A percentile compares a stretch with the other conserved stretches of the same genome.
These are phyloP conservation scores for Cyberlindnera mycetangii DNA, from an alignment of 805 yeast species.

Conservation along the genomic window DNA sequence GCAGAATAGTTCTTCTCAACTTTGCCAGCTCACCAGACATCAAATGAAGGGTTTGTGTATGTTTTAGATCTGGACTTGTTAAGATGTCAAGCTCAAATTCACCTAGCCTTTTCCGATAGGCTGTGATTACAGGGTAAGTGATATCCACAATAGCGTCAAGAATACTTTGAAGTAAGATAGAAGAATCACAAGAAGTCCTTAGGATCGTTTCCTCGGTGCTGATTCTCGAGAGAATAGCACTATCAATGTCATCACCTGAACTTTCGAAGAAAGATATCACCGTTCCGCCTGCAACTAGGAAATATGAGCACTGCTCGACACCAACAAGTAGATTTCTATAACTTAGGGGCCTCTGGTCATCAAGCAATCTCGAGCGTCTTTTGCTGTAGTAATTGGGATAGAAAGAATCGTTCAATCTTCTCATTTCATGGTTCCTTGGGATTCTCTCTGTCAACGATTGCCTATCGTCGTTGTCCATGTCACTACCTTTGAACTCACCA, in stretches of 20 bases:
- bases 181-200: slow-evolving; percentile 49
- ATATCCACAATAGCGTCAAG: slow-evolving; percentile 55
- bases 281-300: slow-evolving; percentile 41
- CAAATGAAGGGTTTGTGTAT: slow-evolving; percentile 50
- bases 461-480: not conserved
- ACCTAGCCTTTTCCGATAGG: slow-evolving; percentile 45
- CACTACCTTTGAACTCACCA: not conserved
- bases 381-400: slow-evolving; percentile 22
- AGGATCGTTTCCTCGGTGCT: slow-evolving; percentile 44
- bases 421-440: slow-evolving; percentile 26
- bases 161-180: slow-evolving; percentile 50
- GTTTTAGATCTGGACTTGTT: slow-evolving; percentile 45
- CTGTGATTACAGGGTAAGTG: slow-evolving; percentile 49
- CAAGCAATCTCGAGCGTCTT: slow-evolving; percentile 29
- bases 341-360: slow-evolving; percentile 43
- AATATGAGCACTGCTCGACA: slow-evolving; percentile 54
- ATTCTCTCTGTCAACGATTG: slow-evolving; percentile 18
- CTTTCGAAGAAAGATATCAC: slow-evolving; percentile 58
- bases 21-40: slow-evolving; percentile 51
- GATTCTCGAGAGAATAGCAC: slow-evolving; percentile 48
- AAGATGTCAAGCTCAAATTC: slow-evolving; percentile 52
- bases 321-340: slow-evolving; percentile 43
- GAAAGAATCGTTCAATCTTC: slow-evolving; percentile 33
- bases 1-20: slow-evolving; percentile 44
- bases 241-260: slow-evolving; percentile 49